Conservation (phyloP, 768 basidiomycete genomes). For the Brasilioporus rufonigricans region DNA sequence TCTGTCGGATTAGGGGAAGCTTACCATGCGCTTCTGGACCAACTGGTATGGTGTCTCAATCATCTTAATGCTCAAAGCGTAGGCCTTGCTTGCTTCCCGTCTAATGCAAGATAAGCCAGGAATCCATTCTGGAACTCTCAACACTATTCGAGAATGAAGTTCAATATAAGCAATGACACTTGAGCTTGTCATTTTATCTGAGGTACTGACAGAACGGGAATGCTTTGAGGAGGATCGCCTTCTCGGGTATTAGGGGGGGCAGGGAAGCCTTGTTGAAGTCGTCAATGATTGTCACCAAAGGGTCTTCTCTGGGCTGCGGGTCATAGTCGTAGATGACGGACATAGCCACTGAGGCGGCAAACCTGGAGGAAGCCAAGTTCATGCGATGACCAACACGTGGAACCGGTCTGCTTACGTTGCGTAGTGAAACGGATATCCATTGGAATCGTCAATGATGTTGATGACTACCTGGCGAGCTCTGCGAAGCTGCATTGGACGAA, state of each 20-base stretch:
- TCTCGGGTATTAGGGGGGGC: constrained; percentile 4
- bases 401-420: background rate
- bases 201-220: background rate
- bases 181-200: too few species aligned
- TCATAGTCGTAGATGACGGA: constrained; percentile 13
- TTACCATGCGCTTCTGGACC: too few species aligned
- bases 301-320: background rate
- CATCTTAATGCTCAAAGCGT: background rate
- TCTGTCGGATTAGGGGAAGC: background rate
- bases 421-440: background rate
- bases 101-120: background rate
- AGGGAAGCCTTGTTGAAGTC: background rate
- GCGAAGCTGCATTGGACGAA: background rate
- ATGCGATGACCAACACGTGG: background rate
- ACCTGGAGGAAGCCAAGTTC: constrained; percentile 12
- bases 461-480: too few species aligned
- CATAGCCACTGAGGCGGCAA: constrained; percentile 31
- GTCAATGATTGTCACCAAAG: background rate
- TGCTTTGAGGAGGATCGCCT: constrained; percentile 6
- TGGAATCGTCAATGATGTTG: too few species aligned
- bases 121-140: background rate
- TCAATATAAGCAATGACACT: background rate
- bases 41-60: background rate
- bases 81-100: too few species aligned
- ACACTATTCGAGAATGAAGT: background rate